Percentiles rank a stretch among this genome's conserved stretches.
Evolutionary conservation across 768 basidiomycete genomes (phyloP).

Genomic region (Polyporus arcularius): DNA sequence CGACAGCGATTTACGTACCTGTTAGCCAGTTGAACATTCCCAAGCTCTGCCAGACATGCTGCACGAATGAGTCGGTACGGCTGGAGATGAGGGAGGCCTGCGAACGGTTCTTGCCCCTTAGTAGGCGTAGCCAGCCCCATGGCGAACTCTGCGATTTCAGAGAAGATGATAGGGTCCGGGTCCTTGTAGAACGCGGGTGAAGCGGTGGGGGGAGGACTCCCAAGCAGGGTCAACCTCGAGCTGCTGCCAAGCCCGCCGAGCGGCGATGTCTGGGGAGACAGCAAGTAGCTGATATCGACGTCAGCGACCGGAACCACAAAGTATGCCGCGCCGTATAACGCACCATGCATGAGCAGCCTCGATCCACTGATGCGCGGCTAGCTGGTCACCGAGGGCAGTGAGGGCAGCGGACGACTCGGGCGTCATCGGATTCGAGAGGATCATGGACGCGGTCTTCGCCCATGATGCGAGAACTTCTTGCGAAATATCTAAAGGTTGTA

Average conservation of each 20-base stretch:
- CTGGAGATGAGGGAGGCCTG: conserved; percentile 83
- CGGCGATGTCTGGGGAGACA: conserved; percentile 79
- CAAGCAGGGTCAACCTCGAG: conserved; percentile 71
- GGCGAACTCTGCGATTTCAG: conserved; percentile 92
- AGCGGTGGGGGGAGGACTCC: conserved; percentile 50
- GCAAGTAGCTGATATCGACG: conserved; percentile 62
- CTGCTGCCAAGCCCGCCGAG: conserved; percentile 71
- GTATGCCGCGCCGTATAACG: conserved; percentile 29
- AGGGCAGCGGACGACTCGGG: conserved; percentile 73
- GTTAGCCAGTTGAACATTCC: conserved; percentile 74
- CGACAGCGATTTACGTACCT: conserved; percentile 47
- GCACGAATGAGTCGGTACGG: conserved; percentile 86
- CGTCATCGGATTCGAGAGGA: conserved; percentile 68
- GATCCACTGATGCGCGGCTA: conserved; percentile 68
- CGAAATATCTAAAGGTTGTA: conserved; percentile 53
- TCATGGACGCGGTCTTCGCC: conserved; percentile 85
- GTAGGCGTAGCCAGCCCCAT: conserved; percentile 66
- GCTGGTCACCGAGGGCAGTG: conserved; percentile 81
- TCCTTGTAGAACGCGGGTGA: conserved; percentile 60
- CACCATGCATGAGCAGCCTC: conserved; percentile 95
- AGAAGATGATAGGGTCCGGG: conserved; percentile 76
- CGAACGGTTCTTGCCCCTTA: conserved; percentile 87
- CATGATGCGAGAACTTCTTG: conserved; percentile 70
- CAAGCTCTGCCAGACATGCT: conserved; percentile 73
- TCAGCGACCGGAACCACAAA: neutral